phyloP scores from a whole-genome alignment of 768 basidiomycete species.

The Trametes villosa region DNA sequence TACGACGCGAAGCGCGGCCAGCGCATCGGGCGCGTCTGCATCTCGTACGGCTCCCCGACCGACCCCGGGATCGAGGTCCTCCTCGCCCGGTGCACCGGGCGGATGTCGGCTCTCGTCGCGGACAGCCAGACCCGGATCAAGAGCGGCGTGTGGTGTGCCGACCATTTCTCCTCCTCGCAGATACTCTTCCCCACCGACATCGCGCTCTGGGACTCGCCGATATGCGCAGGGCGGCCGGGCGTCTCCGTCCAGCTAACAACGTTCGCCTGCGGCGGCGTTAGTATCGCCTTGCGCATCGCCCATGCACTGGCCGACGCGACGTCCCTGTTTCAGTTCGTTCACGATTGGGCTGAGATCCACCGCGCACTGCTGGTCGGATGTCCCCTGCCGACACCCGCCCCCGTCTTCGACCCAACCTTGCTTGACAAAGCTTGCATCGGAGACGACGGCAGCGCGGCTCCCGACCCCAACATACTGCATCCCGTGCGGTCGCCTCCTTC shows the following conservation, averaged over 20 bases:
- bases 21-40: neutral
- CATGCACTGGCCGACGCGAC: neutral
- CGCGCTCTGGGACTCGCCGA: too few relatives aligned
- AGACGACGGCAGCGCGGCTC: slow-evolving; percentile 2
- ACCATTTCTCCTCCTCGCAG: neutral
- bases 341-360: neutral
- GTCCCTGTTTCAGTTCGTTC: neutral
- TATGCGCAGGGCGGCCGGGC: neutral
- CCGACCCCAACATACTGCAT: neutral
- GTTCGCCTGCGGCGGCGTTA: neutral
- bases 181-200: neutral
- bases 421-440: neutral
- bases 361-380: neutral
- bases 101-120: neutral
- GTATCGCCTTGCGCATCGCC: neutral
- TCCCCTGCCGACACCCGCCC: neutral
- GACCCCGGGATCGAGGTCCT: neutral
- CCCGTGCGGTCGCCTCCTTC: neutral
- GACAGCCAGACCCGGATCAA: neutral
- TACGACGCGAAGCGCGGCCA: neutral
- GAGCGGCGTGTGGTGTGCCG: neutral
- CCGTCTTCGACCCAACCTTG: neutral
- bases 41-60: neutral
- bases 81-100: neutral
- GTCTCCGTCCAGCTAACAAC: neutral